Evolutionary conservation across 805 yeast species (phyloP).

Genomic region (Kregervanrija delftensis): DNA sequence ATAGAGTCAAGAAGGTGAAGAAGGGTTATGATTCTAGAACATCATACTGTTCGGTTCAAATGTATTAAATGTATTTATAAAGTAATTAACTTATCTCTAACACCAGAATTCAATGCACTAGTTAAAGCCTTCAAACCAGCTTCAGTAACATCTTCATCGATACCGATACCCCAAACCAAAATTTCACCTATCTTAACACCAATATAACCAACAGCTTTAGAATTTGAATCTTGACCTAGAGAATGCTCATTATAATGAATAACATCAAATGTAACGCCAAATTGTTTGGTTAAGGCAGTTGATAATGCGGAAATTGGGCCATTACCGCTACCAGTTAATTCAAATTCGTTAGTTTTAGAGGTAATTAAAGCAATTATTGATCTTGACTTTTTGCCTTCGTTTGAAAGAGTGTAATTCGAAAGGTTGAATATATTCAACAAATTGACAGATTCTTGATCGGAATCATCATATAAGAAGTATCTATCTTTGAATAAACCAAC

Average conservation of each 20-base stretch:
- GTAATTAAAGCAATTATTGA: slow-evolving; percentile 42
- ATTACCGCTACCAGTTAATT: slow-evolving; percentile 60
- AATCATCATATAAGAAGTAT: slow-evolving; percentile 32
- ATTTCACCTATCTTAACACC: slow-evolving; percentile 11
- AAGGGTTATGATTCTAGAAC: background rate
- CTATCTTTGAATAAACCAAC: slow-evolving; percentile 56
- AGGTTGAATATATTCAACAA: slow-evolving; percentile 18
- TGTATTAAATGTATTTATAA: background rate
- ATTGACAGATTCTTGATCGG: slow-evolving; percentile 13
- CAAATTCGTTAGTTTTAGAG: slow-evolving; percentile 25
- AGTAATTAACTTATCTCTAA: slow-evolving; percentile 17
- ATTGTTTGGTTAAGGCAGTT: slow-evolving; percentile 46
- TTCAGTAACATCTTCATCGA: slow-evolving; percentile 49
- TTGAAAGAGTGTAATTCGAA: slow-evolving; percentile 22
- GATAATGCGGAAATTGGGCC: slow-evolving; percentile 78
- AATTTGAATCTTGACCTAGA: slow-evolving; percentile 61
- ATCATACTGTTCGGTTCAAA: background rate
- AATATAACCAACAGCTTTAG: slow-evolving; percentile 74
- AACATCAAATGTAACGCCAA: slow-evolving; percentile 50
- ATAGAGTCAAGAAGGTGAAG: no score
- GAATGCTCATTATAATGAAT: slow-evolving; percentile 75
- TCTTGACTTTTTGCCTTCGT: slow-evolving; percentile 32
- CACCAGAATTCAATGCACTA: slow-evolving; percentile 36
- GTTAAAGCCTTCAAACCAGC: slow-evolving; percentile 46
- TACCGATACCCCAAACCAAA: slow-evolving; percentile 50